These are phyloP conservation scores for Trichoderma sp. DNA, from an alignment of 2,329 filamentous ascomycete species.

Conservation along the genomic window DNA sequence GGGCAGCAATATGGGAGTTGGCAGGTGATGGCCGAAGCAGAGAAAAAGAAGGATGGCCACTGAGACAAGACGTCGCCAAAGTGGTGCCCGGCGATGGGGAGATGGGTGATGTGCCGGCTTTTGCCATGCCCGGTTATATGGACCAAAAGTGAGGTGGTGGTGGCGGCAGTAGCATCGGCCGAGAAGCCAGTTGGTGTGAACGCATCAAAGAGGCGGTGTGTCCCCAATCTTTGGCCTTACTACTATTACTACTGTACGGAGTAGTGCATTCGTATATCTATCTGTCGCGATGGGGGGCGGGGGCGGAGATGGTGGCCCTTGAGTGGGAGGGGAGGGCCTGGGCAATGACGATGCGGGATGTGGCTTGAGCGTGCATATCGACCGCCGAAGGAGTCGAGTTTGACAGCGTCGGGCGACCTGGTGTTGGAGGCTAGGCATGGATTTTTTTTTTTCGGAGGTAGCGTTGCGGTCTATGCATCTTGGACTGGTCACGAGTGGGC, in stretches of 20 bases:
- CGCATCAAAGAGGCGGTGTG: conserved; percentile 2
- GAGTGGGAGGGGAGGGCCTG: too few relatives aligned
- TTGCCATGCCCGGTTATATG: background rate
- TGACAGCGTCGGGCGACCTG: background rate
- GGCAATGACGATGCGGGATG: background rate
- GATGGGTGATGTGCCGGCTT: background rate
- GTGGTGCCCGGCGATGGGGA: background rate
- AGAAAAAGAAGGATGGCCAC: background rate
- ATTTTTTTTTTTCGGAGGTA: background rate
- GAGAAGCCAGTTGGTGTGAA: background rate
- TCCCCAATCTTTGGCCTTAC: background rate
- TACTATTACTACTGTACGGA: background rate
- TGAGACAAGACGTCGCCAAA: background rate
- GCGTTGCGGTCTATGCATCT: background rate
- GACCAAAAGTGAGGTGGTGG: background rate
- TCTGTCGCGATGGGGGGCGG: background rate
- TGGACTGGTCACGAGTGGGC: background rate
- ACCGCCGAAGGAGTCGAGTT: background rate
- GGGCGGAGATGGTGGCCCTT: background rate
- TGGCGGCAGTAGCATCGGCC: conserved; percentile 8
- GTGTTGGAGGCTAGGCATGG: background rate
- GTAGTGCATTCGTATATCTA: too few relatives aligned
- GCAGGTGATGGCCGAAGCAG: background rate
- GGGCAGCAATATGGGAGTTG: background rate
- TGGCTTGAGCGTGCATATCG: background rate